Evolutionary conservation across 2,329 filamentous ascomycete species (phyloP), one percentile per base, ranked within the genome.

Genomic region (Neopestalotiopsis sp.): DNA sequence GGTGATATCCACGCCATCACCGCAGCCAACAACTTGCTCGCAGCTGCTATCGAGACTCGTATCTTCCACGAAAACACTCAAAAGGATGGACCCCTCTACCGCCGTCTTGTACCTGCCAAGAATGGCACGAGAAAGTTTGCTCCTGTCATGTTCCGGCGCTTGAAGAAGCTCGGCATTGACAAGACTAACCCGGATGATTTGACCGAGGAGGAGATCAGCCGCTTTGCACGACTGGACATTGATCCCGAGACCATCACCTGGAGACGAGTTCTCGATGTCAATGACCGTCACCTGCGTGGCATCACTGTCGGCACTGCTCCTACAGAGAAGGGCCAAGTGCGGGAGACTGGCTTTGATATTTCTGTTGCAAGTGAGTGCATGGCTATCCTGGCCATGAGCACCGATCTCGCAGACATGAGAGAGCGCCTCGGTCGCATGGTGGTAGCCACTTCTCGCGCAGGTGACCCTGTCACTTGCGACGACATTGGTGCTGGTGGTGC

Each of bases 21-120:
- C 66, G 95, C 95, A 34, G 96, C 96, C 49, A 99, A 98, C 88
- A 99, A 99, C 83, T 86, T 99, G 69, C 89, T 99, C 58, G 95
- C 96, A 59, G 96, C 96, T 67, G 96, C 96, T 45, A 97, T 99
- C 71, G 96, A 99, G 79, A 98, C 96, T 1, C 92, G 96, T 75
- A 98, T 99, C 84, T 99, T 98, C 87, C 96, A 99, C 79, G 96
- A 99, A 83, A 92, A 92, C 77, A 97, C 95, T 0, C 95, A 98
- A 76, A 97, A 96, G 80, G 94, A 98, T 76, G 93, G 88, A 1
- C 86, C 95, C 28, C 87, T 99, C 1, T 99, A 94, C 85, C 92
- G 90, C 80, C 92, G 96, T 71, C 86, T 99, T 58, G 94, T 98
- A 1, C 95, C 96, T 4, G 86, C 85, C 34, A 98, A 97, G 89